These are phyloP conservation scores for Colletotrichum lupini DNA, from an alignment of 2,329 filamentous ascomycete species.

Conservation along the genomic window DNA sequence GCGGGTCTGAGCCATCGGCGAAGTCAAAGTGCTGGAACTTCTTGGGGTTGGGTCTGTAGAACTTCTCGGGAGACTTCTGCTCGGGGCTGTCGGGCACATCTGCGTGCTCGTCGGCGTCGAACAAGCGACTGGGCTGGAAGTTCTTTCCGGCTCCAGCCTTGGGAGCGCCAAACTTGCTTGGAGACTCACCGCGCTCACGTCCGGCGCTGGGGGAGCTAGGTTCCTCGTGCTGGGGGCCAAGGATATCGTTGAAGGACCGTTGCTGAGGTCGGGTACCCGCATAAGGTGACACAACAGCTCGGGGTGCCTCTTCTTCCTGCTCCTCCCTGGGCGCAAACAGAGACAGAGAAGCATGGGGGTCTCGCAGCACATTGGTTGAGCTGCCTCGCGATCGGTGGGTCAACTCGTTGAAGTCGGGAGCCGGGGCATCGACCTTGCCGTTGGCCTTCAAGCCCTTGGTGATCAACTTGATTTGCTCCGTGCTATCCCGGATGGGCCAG, in stretches of 20 bases:
- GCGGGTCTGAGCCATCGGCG: constrained; percentile 69
- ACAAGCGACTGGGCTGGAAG: constrained; percentile 71
- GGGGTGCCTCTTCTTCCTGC: constrained; percentile 42
- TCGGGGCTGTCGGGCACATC: constrained; percentile 56
- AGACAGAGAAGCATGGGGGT: constrained; percentile 77
- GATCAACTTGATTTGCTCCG: constrained; percentile 85
- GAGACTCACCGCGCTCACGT: constrained; percentile 64
- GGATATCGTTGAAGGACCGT: constrained; percentile 80
- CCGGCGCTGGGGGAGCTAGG: constrained; percentile 47
- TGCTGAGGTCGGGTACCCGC: constrained; percentile 70
- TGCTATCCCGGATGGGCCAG: constrained; percentile 93
- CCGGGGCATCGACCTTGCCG: constrained; percentile 47
- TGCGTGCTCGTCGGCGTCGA: constrained; percentile 62
- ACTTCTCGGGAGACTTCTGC: constrained; percentile 53
- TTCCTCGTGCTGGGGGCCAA: constrained; percentile 57
- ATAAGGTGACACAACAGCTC: constrained; percentile 68
- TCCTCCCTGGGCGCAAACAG: constrained; percentile 79
- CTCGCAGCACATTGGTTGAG: constrained; percentile 66
- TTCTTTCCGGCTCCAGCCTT: constrained; percentile 71
- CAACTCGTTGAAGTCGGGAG: constrained; percentile 49
- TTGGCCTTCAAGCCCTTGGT: constrained; percentile 66
- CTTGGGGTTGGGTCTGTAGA: constrained; percentile 75
- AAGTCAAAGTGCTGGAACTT: constrained; percentile 92
- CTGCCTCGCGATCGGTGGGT: constrained; percentile 60
- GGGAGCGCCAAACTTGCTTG: constrained; percentile 57